These are phyloP conservation scores for Emergomyces pasteurianus DNA, from an alignment of 2,329 filamentous ascomycete genomes.

Conservation along the genomic window DNA sequence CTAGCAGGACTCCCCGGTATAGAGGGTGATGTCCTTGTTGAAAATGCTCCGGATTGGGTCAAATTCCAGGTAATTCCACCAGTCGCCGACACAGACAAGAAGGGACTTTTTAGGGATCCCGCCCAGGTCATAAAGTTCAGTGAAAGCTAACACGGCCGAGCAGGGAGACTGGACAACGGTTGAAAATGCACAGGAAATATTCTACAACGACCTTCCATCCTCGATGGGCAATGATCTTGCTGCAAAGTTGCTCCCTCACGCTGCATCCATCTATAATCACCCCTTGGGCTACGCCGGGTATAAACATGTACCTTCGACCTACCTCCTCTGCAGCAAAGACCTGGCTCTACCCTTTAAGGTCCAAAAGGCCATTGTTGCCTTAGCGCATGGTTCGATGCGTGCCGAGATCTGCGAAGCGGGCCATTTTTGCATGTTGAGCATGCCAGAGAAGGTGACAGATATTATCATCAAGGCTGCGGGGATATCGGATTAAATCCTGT, in stretches of 20 bases:
- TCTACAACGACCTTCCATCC: constrained; percentile 21
- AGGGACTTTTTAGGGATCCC: background rate
- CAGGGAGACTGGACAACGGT: background rate
- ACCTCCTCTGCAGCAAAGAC: constrained; percentile 28
- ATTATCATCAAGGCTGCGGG: background rate
- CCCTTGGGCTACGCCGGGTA: constrained; percentile 21
- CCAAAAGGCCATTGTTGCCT: constrained; percentile 22
- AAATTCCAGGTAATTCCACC: background rate
- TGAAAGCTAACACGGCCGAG: background rate
- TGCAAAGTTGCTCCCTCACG: constrained; percentile 15
- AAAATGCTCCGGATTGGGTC: background rate
- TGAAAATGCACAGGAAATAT: constrained; percentile 2
- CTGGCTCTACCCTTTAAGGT: constrained; percentile 17
- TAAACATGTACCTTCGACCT: constrained; percentile 23
- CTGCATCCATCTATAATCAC: constrained; percentile 17
- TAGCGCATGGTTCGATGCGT: constrained; percentile 18
- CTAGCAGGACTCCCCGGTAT: background rate
- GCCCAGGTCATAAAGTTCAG: background rate
- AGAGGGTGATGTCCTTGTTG: background rate
- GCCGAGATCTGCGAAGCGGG: constrained; percentile 22
- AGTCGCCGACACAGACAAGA: background rate
- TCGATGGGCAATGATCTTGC: constrained; percentile 16
- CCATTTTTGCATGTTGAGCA: constrained; percentile 33
- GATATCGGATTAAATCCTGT: background rate
- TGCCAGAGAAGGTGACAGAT: constrained; percentile 19